Conservation (phyloP, 768 basidiomycete genomes). For the Russula abietina region DNA sequence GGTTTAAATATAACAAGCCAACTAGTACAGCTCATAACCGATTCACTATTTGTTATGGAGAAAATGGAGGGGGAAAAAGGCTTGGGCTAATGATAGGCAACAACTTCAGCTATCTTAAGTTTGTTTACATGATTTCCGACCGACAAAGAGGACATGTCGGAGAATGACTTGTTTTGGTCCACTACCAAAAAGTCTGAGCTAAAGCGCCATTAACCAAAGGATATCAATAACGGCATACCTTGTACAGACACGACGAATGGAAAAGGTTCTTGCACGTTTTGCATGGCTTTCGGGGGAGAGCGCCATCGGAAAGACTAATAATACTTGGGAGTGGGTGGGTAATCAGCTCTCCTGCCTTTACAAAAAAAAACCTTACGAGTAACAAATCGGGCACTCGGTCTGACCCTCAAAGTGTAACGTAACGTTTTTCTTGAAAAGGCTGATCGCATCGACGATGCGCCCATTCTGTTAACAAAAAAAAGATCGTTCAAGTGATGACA, state of each 20-base stretch:
- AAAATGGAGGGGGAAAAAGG: background rate
- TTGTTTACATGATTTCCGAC: slow-evolving; percentile 68
- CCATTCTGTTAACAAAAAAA: slow-evolving; percentile 63
- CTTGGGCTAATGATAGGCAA: background rate
- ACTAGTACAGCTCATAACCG: no score
- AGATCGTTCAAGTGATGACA: background rate
- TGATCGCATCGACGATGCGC: slow-evolving; percentile 78
- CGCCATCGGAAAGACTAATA: slow-evolving; percentile 84
- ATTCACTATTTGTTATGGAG: background rate
- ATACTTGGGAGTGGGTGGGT: slow-evolving; percentile 46
- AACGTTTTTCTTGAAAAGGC: slow-evolving; percentile 92
- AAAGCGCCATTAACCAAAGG: background rate
- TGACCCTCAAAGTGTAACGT: slow-evolving; percentile 90
- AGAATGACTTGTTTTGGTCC: slow-evolving; percentile 86
- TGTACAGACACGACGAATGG: slow-evolving; percentile 88
- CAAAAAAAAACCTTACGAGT: slow-evolving; percentile 53
- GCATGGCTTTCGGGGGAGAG: slow-evolving; percentile 85
- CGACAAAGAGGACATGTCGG: slow-evolving; percentile 90
- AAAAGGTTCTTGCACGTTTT: slow-evolving; percentile 92
- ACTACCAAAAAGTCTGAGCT: slow-evolving; percentile 39
- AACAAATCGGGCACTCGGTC: slow-evolving; percentile 94
- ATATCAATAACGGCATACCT: slow-evolving; percentile 41
- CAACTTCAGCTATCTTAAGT: background rate
- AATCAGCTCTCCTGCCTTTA: background rate
- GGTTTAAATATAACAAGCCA: no score